Evolutionary conservation across 73 alveolate genomes (phyloP).

Genomic region (Breviolum minutum): DNA sequence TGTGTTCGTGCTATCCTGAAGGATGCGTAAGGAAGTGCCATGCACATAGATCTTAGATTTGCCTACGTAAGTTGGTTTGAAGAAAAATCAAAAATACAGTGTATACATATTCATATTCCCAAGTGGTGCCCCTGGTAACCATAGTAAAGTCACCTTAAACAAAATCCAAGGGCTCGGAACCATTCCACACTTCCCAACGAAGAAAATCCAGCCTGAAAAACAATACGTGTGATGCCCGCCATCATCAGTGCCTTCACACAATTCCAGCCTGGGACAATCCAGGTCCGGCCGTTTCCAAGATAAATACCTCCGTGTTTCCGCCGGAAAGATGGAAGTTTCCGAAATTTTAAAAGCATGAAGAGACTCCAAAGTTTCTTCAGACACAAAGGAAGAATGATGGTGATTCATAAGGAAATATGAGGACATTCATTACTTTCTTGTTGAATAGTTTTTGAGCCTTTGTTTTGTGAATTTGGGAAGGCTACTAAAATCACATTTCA

Average conservation of each 20-base stretch:
- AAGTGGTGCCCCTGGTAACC: background rate
- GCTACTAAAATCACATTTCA: no score
- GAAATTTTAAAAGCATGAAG: background rate
- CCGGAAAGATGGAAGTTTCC: background rate
- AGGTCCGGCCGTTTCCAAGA: background rate
- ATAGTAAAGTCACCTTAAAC: background rate
- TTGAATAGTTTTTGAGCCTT: no score
- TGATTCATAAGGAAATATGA: no score
- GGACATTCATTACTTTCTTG: no score
- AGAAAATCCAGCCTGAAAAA: conserved; percentile 30
- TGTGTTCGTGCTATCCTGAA: no score
- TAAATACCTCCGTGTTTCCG: background rate
- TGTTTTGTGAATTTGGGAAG: no score
- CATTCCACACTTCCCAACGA: background rate
- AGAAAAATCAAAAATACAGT: background rate
- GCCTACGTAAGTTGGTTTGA: no score
- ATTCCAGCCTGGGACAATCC: conserved; percentile 47
- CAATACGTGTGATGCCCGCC: conserved; percentile 83
- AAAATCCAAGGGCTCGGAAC: background rate
- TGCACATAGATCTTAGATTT: no score
- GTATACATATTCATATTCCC: no score
- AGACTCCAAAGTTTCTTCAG: background rate
- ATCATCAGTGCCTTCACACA: conserved; percentile 77
- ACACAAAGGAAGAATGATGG: no score
- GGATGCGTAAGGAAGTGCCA: no score